Evolutionary conservation across 208 protist genomes (phyloP), one percentile per base, ranked within the genome.

Genomic region (Wallacemonas collosoma): DNA sequence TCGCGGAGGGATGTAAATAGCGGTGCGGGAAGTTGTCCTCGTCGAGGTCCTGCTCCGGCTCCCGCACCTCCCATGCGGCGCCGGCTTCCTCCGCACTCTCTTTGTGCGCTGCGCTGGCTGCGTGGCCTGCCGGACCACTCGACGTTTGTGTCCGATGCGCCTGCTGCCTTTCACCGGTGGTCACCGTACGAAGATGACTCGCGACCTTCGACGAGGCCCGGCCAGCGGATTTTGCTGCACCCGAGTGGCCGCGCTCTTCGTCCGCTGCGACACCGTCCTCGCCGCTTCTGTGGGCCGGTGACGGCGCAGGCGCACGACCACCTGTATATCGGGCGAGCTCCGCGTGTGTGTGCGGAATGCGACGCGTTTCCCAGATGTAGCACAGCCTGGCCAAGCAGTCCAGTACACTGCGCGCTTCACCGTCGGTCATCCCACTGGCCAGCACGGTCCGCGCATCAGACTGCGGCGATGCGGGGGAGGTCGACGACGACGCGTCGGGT

Each of bases 21-120:
- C 91, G 88, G 43, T 95, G 85, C 1, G 88, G 80, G 64, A 93
- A 95, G 75, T 92, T 94, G 70, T 94, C 87, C 36, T 93, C 91
- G 68, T 88, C 81, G 15, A 89, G 70, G n/a, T 87, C 81, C 63
- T 93, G 82, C 72, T 95, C 91, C 51, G 64, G 74, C 15, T 57
- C 69, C 12, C 54, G 44, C 40, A 48, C 43, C 40, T 47, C 14
- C 2, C 58, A 41, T 7, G 50, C 35, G 54, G n/a, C 45, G 44
- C 56, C 54, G 53, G n/a, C 53, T 15, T n/a, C 9, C n/a, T 5
- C 53, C 14, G 14, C 9, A 50, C 8, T 50, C 8, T 50, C 48
- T n/a, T 53, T 53, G 48, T 53, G 48, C 48, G 26, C 26, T 26
- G 26, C 26, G 26, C 26, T 26, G 26, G 26, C 26, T 26, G 26